These are phyloP conservation scores for Spinellus fusiger DNA, from an alignment of 192 early-diverging fungal genomes.

Conservation along the genomic window DNA sequence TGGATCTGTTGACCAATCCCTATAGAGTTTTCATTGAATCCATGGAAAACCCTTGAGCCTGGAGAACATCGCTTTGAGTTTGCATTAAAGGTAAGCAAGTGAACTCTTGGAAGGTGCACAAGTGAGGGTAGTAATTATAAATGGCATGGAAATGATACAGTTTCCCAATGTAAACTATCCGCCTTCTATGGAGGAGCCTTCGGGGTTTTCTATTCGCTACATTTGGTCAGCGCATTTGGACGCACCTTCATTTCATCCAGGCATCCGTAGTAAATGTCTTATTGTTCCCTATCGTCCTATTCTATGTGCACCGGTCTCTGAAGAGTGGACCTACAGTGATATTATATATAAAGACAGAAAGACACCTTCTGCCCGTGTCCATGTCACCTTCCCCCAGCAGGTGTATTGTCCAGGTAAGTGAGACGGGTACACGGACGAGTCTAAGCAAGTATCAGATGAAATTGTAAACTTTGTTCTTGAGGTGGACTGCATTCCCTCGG, in stretches of 20 bases:
- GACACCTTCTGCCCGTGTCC: slow-evolving; percentile 6
- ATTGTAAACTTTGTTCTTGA: not conserved
- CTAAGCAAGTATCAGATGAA: not conserved
- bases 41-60: slow-evolving; percentile 15
- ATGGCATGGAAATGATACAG: not conserved
- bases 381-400: slow-evolving; percentile 11
- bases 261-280: slow-evolving; percentile 21
- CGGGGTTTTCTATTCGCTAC: slow-evolving; percentile 24
- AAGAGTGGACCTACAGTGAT: slow-evolving; percentile 20
- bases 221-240: slow-evolving; percentile 29
- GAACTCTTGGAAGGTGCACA: not conserved
- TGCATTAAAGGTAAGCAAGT: slow-evolving; percentile 29
- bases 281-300: slow-evolving; percentile 32
- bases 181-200: slow-evolving; percentile 33
- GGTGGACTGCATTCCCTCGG: not conserved
- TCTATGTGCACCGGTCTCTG: slow-evolving; percentile 20
- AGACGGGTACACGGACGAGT: not conserved
- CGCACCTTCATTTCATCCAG: slow-evolving; percentile 24
- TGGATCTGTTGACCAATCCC: not conserved
- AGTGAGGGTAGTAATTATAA: not conserved
- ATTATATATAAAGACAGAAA: slow-evolving; percentile 22
- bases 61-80: slow-evolving; percentile 32
- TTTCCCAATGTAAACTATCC: slow-evolving; percentile 37
- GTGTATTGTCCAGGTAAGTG: slow-evolving; percentile 17
- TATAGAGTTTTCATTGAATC: not conserved